Percentiles rank a stretch among this genome's conserved stretches.
Evolutionary conservation across 2,329 filamentous ascomycete species (phyloP).

Genomic region (Myriosclerotinia curreyana): DNA sequence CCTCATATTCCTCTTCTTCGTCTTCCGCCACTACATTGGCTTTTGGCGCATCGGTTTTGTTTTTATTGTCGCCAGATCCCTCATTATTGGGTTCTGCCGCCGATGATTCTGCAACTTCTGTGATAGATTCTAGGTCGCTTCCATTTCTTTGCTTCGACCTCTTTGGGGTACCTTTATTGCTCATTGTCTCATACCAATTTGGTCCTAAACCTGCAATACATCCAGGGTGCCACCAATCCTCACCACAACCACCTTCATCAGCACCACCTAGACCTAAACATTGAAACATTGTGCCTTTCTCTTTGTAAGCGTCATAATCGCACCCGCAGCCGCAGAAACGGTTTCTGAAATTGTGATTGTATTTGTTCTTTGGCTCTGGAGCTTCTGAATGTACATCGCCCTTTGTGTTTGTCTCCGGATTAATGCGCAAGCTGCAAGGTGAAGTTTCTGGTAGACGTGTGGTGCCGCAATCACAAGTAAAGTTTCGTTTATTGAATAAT

Average conservation of each 20-base stretch:
- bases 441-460: constrained; percentile 65
- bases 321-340: constrained; percentile 86
- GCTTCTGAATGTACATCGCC: constrained; percentile 74
- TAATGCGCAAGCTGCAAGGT: constrained; percentile 72
- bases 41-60: constrained; percentile 20
- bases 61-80: constrained; percentile 26
- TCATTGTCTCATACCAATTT: constrained; percentile 61
- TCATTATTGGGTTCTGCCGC: constrained; percentile 27
- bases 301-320: constrained; percentile 81
- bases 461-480: constrained; percentile 94
- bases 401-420: constrained; percentile 69
- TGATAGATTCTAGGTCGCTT: constrained; percentile 47
- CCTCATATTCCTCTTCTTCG: constrained; percentile 46
- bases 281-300: constrained; percentile 98
- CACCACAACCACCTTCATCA: constrained; percentile 84
- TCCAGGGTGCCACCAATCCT: constrained; percentile 97
- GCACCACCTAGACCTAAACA: constrained; percentile 80
- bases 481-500: constrained; percentile 92
- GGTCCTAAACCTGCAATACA: constrained; percentile 80
- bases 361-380: constrained; percentile 71
- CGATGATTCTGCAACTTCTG: constrained; percentile 47
- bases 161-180: constrained; percentile 39
- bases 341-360: constrained; percentile 95
- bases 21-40: constrained; percentile 35
- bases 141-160: constrained; percentile 38